Conservation (phyloP, 371 early-diverging fungal species). For the Mortierella sp. region DNA sequence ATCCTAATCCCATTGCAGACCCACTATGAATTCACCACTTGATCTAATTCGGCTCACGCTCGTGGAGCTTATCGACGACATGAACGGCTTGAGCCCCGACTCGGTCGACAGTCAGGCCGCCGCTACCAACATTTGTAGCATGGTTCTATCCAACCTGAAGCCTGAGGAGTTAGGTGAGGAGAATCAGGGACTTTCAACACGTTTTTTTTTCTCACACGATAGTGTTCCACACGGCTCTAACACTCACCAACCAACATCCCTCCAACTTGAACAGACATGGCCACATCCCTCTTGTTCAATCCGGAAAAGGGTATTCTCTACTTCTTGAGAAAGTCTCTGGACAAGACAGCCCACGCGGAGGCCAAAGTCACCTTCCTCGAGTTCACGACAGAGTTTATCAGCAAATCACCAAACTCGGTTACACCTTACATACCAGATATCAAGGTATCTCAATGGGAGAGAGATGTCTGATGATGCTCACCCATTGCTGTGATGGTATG, state of each 20-base stretch:
- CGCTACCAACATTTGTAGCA: slow-evolving; percentile 47
- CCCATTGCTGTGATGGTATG: too few species aligned
- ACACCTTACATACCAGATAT: slow-evolving; percentile 44
- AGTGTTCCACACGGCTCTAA: too few species aligned
- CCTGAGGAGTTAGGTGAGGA: slow-evolving; percentile 36
- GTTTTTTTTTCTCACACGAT: not conserved
- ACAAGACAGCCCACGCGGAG: slow-evolving; percentile 24
- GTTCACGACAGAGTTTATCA: slow-evolving; percentile 48
- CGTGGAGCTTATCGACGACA: slow-evolving; percentile 49
- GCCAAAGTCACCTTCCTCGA: slow-evolving; percentile 51
- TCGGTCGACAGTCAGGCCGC: slow-evolving; percentile 44
- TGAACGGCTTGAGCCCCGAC: slow-evolving; percentile 40
- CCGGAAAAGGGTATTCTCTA: slow-evolving; percentile 31
- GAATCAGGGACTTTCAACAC: not conserved
- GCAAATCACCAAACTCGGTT: slow-evolving; percentile 27
- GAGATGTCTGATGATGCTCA: too few species aligned
- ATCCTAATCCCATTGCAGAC: too few species aligned
- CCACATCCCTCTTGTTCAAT: slow-evolving; percentile 39
- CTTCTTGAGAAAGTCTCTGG: slow-evolving; percentile 39
- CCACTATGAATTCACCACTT: slow-evolving; percentile 45
- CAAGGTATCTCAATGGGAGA: slow-evolving; percentile 15
- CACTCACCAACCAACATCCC: too few species aligned
- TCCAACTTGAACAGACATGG: slow-evolving; percentile 36
- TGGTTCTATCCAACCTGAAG: slow-evolving; percentile 37
- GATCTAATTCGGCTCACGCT: slow-evolving; percentile 50